Evolutionary conservation across 1,284 basidiomycete genomes (phyloP), one percentile per base, ranked within the genome.

Genomic region (Irpex sp.): DNA sequence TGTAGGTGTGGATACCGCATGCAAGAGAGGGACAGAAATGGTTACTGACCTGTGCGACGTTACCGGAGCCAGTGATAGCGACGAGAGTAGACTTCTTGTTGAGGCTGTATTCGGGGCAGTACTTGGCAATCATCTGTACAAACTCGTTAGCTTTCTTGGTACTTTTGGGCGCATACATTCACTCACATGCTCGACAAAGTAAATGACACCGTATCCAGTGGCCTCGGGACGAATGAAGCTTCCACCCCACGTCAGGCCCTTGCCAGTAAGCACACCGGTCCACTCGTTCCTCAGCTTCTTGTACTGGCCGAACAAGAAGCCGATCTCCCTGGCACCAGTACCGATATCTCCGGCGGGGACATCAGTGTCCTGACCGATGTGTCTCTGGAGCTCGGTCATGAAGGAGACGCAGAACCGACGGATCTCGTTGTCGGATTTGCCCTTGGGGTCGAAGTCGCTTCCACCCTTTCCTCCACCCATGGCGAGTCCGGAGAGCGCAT

Each of bases 381-480:
- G 88, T 67, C 85, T 80, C 67, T 82, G 86, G 61, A 92, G 83
- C 80, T 91, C 89, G 63, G 77, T 76, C 89, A 91, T 91, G 81
- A 91, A 91, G 35, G 88, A 76, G 59, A 75, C 69, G 73, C 84
- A 87, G 83, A 92, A 92, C 64, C 87, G 81, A 65, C 89, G 81
- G 72, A 93, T 90, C 78, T 92, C 90, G 69, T 75, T 78, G 78
- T 92, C 89, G 46, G 85, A 86, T 79, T 90, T 91, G 73, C 90
- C 90, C 85, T 93, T 92, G 73, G 90, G 90, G 79, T 92, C 88
- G 70, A 92, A 93, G 78, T 92, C 89, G 59, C 81, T 82, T 26
- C 85, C 88, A 76, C 88, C 88, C 78, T 90, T 89, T 58, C 80
- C 83, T 72, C 90, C 90, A 69, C 90, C 90, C 85, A 92, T 91